Conservation (phyloP, 1,284 basidiomycete species). For the Marasmius sp. region DNA sequence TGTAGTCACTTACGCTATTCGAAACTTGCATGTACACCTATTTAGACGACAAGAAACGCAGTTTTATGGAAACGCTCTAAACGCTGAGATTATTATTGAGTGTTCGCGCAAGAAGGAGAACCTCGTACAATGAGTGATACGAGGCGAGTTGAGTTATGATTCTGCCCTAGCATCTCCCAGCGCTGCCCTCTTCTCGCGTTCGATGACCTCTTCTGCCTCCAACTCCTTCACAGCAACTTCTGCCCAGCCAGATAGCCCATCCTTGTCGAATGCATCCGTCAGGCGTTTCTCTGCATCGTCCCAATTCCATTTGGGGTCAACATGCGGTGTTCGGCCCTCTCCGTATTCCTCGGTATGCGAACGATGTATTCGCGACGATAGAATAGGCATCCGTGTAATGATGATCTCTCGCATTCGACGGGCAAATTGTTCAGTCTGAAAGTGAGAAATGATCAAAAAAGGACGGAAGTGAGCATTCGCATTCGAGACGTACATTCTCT, state of each 20-base stretch:
- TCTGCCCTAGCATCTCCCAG: background rate
- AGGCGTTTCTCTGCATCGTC: conserved; percentile 51
- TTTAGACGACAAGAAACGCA: no score
- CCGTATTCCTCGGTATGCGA: conserved; percentile 30
- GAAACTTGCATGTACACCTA: no score
- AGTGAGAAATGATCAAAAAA: background rate
- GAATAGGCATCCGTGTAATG: conserved; percentile 42
- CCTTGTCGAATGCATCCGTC: conserved; percentile 51
- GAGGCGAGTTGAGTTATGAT: background rate
- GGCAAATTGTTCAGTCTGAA: conserved; percentile 57
- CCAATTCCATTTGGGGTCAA: conserved; percentile 43
- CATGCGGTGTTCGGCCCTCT: conserved; percentile 10
- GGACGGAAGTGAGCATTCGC: conserved; percentile 1
- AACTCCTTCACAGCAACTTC: conserved; percentile 49
- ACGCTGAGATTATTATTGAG: no score
- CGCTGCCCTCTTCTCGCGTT: conserved; percentile 36
- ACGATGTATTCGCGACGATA: conserved; percentile 53
- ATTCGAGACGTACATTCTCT: conserved; percentile 28
- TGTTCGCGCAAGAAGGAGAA: no score
- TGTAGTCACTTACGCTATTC: no score
- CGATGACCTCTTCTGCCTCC: conserved; percentile 50
- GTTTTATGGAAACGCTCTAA: no score
- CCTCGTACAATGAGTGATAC: background rate
- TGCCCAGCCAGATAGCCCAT: conserved; percentile 53
- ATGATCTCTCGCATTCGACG: conserved; percentile 47